These are phyloP conservation scores for Coffea humblotiana DNA, from an alignment of 305 asterid species.

Conservation along the genomic window DNA sequence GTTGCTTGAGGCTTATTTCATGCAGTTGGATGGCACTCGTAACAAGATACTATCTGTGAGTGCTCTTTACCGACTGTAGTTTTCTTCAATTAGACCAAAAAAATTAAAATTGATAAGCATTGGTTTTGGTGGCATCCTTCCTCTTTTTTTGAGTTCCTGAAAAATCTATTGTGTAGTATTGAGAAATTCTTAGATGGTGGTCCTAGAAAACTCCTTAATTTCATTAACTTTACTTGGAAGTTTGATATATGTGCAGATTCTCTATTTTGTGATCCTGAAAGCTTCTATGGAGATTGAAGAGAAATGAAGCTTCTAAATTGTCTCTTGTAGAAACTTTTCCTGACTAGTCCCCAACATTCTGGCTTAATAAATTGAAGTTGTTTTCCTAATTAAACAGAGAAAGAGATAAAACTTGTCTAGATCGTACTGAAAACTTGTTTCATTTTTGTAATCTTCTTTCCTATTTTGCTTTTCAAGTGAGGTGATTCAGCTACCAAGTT, in stretches of 20 bases:
- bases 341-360: neutral
- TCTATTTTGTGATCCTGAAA: neutral
- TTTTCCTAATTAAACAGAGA: neutral
- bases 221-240: neutral
- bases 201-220: neutral
- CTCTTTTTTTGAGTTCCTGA: neutral
- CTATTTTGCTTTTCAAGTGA: neutral
- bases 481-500: neutral
- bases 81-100: neutral
- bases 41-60: conserved; percentile 89
- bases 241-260: neutral
- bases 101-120: neutral
- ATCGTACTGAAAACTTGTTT: neutral
- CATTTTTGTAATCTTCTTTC: neutral
- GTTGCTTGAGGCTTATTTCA: conserved; percentile 95
- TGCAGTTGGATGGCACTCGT: conserved; percentile 93
- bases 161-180: neutral
- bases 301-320: neutral
- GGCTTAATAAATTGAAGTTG: neutral
- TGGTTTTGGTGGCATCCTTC: neutral
- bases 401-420: neutral
- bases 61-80: conserved; percentile 19
- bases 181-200: neutral
- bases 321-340: neutral
- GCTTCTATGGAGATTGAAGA: neutral